Evolutionary conservation across 805 yeast species (phyloP), one percentile per base, ranked within the genome.

Genomic region (Myxozyma vanderwaltii): DNA sequence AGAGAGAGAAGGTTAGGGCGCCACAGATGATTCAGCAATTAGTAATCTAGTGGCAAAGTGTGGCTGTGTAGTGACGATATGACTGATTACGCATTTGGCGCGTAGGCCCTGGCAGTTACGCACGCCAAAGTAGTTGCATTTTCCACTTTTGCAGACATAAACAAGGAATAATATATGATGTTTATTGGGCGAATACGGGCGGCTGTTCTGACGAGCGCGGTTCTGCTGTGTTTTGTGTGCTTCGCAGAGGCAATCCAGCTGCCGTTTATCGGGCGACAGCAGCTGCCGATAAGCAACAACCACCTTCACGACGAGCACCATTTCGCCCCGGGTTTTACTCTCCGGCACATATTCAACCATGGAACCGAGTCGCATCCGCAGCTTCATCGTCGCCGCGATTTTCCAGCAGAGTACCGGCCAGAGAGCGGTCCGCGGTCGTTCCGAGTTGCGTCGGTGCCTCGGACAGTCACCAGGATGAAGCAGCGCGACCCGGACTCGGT

Each of bases 401-500:
- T 55, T 44, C n/a, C 60, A 15, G 50, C 51, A 5, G 40, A 33
- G 7, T 49, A 45, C 43, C 36, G 38, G 19, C 56, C 52, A 4
- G 48, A 27, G 40, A 6, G 54, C 36, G 64, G 59, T 15, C 56
- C 41, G 43, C 21, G 53, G 24, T 39, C 54, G 24, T 50, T 61
- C 29, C 29, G 23, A 27, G 54, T 59, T 15, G 47, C 59, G 19
- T 33, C 64, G 15, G 54, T 33, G 26, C 47, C 50, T 6, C 36
- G 41, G 17, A 31, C 29, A 15, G 57, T 56, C 38, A 55, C 59
- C 40, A 70, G 88, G 52, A 62, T 84, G 64, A 67, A 66, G 1
- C 72, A 79, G 39, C 71, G 86, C 19, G 72, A 76, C 46, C 91
- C 91, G 0, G 83, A 82, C 45, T 82, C 80, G 68, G 75, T 89